Percentiles rank a stretch among this genome's conserved stretches.
phyloP scores from a whole-genome alignment of 2,329 filamentous ascomycete genomes.

The Ophiostoma perfectum region DNA sequence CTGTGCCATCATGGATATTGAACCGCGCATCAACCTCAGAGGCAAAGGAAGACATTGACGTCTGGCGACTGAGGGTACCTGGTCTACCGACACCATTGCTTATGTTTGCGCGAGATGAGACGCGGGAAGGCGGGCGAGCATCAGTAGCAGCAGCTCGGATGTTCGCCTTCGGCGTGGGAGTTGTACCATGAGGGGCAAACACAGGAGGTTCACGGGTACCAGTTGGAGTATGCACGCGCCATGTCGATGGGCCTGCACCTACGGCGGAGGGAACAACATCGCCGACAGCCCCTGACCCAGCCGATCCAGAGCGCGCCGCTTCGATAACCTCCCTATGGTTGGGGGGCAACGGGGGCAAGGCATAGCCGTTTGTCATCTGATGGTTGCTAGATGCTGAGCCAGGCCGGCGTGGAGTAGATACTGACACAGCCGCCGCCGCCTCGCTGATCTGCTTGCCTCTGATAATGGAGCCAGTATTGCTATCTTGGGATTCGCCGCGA shows the following conservation, averaged over 20 bases:
- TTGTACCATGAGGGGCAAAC: slow-evolving; percentile 37
- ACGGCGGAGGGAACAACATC: slow-evolving; percentile 21
- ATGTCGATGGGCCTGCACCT: slow-evolving; percentile 1
- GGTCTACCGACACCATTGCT: slow-evolving; percentile 16
- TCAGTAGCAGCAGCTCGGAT: slow-evolving; percentile 40
- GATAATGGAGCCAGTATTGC: slow-evolving; percentile 41
- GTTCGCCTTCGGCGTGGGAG: slow-evolving; percentile 50
- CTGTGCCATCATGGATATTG: slow-evolving; percentile 61
- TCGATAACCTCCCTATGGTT: slow-evolving; percentile 84
- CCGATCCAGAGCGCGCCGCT: slow-evolving; percentile 60
- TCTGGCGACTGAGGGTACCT: slow-evolving; percentile 51
- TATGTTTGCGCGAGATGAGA: slow-evolving; percentile 31
- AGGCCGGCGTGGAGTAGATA: slow-evolving; percentile 34
- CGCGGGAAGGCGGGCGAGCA: slow-evolving; percentile 44
- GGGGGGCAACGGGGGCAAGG: slow-evolving; percentile 65
- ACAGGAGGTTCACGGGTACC: slow-evolving; percentile 9
- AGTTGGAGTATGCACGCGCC: slow-evolving; percentile 22
- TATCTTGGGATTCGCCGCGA: slow-evolving; percentile 45
- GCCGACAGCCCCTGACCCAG: slow-evolving; percentile 34
- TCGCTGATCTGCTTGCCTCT: slow-evolving; percentile 37
- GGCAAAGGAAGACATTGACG: slow-evolving; percentile 90
- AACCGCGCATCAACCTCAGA: slow-evolving; percentile 91
- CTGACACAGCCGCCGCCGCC: slow-evolving; percentile 64
- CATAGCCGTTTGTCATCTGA: slow-evolving; percentile 33
- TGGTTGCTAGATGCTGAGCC: slow-evolving; percentile 49